These are phyloP conservation scores for Thymus mandschuricus DNA, from an alignment of 257 asterid species.

Conservation along the genomic window DNA sequence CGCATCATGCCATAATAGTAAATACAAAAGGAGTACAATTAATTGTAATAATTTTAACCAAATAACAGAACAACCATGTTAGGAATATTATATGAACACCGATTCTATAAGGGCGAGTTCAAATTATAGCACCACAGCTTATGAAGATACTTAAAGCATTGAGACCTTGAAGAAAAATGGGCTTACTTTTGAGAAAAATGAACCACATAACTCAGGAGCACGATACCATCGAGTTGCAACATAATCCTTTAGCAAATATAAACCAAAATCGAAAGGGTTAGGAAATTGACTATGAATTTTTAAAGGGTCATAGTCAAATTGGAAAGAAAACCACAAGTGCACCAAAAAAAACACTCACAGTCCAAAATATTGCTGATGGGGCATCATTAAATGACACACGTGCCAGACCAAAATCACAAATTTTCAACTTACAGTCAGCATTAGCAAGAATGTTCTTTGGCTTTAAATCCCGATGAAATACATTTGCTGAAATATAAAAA, in stretches of 20 bases:
- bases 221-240: constrained; percentile 99
- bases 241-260: constrained; percentile 68
- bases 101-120: background rate
- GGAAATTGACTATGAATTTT: constrained; percentile 7
- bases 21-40: background rate
- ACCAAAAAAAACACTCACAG: constrained; percentile 52
- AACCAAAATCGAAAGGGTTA: constrained; percentile 28
- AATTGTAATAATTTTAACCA: background rate
- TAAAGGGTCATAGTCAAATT: constrained; percentile 13
- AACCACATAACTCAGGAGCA: constrained; percentile 98
- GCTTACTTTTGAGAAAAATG: constrained; percentile 95
- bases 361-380: constrained; percentile 98
- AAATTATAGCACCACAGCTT: constrained; percentile 2
- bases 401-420: constrained; percentile 96
- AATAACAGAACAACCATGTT: background rate
- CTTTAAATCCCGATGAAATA: constrained; percentile 92
- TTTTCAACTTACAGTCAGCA: constrained; percentile 96
- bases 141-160: constrained; percentile 10
- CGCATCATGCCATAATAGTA: constrained; percentile 5
- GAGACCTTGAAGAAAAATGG: constrained; percentile 22
- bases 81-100: too few species aligned
- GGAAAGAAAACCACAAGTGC: constrained; percentile 4
- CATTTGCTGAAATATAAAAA: constrained; percentile 63
- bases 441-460: constrained; percentile 97
- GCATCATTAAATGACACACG: constrained; percentile 97